Evolutionary conservation across 2,329 filamentous ascomycete species (phyloP).

Genomic region (Botrytis byssoidea): DNA sequence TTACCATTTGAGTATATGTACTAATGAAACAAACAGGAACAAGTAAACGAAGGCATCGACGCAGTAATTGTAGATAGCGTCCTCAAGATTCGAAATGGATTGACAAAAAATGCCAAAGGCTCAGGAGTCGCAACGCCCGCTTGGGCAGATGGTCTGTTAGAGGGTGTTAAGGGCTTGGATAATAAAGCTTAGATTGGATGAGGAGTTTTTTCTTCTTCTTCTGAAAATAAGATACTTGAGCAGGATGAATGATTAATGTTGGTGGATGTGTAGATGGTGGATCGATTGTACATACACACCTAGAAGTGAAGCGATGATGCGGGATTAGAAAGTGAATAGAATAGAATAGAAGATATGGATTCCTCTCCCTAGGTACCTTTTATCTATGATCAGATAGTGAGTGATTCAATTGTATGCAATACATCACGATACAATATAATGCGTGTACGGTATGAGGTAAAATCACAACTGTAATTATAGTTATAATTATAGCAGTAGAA

Average conservation of each 20-base stretch:
- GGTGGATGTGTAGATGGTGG: neutral
- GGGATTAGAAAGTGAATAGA: neutral
- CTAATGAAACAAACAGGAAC: conserved; percentile 42
- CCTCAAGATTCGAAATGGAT: conserved; percentile 84
- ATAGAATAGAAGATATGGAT: neutral
- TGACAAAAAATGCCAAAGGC: conserved; percentile 45
- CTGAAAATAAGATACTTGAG: neutral
- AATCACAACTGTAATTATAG: too few relatives aligned
- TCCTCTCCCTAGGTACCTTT: neutral
- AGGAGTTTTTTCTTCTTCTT: neutral
- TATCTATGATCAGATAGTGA: neutral
- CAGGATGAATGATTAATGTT: neutral
- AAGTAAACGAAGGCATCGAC: conserved; percentile 94
- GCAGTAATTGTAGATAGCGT: conserved; percentile 97
- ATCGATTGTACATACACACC: neutral
- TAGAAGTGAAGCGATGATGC: neutral
- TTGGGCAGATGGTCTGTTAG: conserved; percentile 11
- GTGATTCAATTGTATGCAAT: neutral
- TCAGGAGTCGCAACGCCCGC: neutral
- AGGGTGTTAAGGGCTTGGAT: conserved; percentile 1
- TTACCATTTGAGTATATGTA: neutral
- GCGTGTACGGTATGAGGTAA: too few relatives aligned
- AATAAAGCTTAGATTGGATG: neutral
- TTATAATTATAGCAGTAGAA: too few relatives aligned
- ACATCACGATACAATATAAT: too few relatives aligned